Base-by-base conservation (phyloP, 495 filamentous ascomycete genomes). In the Usnea hakonensis region DNA sequence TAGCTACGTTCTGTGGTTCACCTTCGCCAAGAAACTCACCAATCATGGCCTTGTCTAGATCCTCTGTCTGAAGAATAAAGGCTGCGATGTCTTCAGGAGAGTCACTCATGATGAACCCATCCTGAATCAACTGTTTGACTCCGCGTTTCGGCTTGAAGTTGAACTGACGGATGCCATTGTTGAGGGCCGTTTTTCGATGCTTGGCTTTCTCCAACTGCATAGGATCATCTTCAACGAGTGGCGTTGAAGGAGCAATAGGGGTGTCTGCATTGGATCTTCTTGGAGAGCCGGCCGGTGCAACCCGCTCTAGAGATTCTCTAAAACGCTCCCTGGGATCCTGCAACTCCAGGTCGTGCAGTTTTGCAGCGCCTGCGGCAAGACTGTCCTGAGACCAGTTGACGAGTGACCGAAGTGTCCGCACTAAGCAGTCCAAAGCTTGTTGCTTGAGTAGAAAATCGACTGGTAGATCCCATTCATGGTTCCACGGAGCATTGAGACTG, bases 101-200 rank as follows among this genome's bases (percentile, higher is more conserved):
- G 55, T 87, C 80, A 43, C 86, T 89, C 21, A 78, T 75, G 56
- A 99, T 95, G 73, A 99, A 97, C 0, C 90, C 89, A 53, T 94
- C 86, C 58, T 87, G 79, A 35, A 97, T 67, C 13, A 97, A 76
- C 5, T 85, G 72, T 72, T 96, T 96, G 70, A 99, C 84, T 14
- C 94, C 94, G 38, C 89, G 85, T 71, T 97, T 99, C 5, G 95
- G 90, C 70, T 99, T 99, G 80, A 90, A 97, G 70, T 99, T 99
- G 78, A 99, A 99, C 61, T 90, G 89, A 44, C 87, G 87, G 65
- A 96, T 87, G 1, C 88, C 90, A 65, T 95, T 92, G 44, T 84
- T 87, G 61, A 96, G 77, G 5, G 93, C 93, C 33, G 90, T 97
- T 76, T 99, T 99, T 46, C 87, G 81, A 63, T 90, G 89, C 77